Base-by-base conservation (phyloP, 805 yeast genomes). In the Saturnispora serradocipensis region DNA sequence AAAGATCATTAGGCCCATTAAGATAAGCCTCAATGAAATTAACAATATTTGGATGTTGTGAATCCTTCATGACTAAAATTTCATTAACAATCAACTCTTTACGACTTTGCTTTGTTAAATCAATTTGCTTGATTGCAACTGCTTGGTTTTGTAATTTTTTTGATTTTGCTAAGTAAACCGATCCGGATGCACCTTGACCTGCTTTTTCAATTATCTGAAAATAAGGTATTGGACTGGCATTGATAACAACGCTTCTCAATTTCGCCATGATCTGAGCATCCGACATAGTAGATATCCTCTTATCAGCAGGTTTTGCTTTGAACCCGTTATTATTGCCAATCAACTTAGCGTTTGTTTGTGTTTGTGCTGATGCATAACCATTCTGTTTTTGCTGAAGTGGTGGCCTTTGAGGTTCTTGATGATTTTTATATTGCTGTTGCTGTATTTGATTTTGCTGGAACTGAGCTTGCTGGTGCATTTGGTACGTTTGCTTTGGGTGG, bases 141-240 rank as follows among this genome's bases (percentile, higher is more conserved):
- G 84, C 84, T 51, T 74, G 72, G 45, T 81, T 80, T 16, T 60
- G 56, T 56, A 64, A 49, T 51, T 73, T 74, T 46, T 79, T 68
- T 45, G 84, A 76, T 61, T 80, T 82, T 0, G 97, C 97, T 46
- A 89, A 72, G 63, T 86, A 93, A 18, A 93, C 99, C 3, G 95
- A 88, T 18, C 99, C 99, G 56, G 90, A 81, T 0, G 99, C 99
- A 61, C 99, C 99, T 70, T 93, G 98, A 16, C 99, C 99, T 1
- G 91, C 93, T 58, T 84, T 84, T 63, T 84, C 88, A 54, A 86
- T 75, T 68, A 85, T 82, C 61, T 80, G 80, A 70, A 86, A 86
- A 54, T 76, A 76, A 42, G 88, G 84, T 6, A 88, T 75, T n/a
- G 99, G 99, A 68, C 93, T 96, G 43, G 80, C 76, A 59, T 77